A percentile compares a stretch with the other conserved stretches of the same genome.
Conservation (phyloP, 129 eudicot species). For the Flaveria trinervia region DNA sequence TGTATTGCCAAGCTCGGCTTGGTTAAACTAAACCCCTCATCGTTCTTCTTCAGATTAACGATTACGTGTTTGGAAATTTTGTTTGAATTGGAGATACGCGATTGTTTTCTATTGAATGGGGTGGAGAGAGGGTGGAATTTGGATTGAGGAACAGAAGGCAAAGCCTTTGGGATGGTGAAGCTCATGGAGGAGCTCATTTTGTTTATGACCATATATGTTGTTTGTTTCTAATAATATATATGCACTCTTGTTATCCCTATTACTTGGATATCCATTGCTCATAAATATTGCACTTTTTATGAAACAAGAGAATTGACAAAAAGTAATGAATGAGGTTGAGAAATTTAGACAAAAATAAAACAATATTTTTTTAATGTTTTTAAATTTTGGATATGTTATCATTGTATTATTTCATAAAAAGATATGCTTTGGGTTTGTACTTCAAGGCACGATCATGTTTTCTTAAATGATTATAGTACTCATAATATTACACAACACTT, state of each 20-base stretch:
- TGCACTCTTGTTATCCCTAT: constrained; percentile 31
- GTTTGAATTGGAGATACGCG: constrained; percentile 36
- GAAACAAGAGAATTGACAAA: not conserved
- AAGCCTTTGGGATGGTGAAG: constrained; percentile 67
- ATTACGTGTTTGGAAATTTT: constrained; percentile 26
- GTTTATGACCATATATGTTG: constrained; percentile 29
- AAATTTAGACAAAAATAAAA: not conserved
- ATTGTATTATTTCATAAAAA: not conserved
- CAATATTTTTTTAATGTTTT: not conserved
- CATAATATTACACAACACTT: no score
- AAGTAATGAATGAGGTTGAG: not conserved
- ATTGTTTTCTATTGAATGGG: constrained; percentile 35
- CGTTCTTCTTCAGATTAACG: constrained; percentile 30
- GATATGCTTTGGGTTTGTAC: no score
- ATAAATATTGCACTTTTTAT: not conserved
- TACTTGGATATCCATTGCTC: constrained; percentile 29
- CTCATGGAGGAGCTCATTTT: constrained; percentile 70
- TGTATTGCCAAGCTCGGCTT: constrained; percentile 47
- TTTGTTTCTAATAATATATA: constrained; percentile 36
- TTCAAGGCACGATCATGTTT: no score
- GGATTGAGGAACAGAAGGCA: constrained; percentile 58
- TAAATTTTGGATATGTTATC: not conserved
- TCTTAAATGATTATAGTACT: no score
- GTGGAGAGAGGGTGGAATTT: constrained; percentile 40
- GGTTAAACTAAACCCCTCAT: not conserved